Percentiles rank a stretch among this genome's conserved stretches.
Conservation (phyloP, 2,329 filamentous ascomycete species). For the Fusarium oxysporum region DNA sequence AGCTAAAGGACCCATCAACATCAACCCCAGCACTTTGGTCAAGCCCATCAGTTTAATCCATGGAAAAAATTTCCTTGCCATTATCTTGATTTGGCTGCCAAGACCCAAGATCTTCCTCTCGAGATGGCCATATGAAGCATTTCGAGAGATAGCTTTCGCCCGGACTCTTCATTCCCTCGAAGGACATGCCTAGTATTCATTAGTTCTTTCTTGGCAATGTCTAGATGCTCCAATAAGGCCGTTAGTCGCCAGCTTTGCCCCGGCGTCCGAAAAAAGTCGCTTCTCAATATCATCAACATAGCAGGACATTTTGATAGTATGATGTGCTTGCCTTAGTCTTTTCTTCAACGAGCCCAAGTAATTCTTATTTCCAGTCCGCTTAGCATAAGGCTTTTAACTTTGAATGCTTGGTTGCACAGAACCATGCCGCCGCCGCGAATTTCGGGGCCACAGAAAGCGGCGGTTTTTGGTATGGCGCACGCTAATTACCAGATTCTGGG, state of each 20-base stretch:
- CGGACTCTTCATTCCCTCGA: not conserved
- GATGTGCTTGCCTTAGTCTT: not conserved
- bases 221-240: not conserved
- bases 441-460: not conserved
- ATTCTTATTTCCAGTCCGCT: not conserved
- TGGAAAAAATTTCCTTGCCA: not conserved
- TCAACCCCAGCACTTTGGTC: too few species aligned
- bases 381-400: not conserved
- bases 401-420: not conserved
- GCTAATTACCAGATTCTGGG: constrained; percentile 16
- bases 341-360: not conserved
- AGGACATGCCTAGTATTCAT: not conserved
- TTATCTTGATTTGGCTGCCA: too few species aligned
- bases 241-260: not conserved
- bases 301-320: not conserved
- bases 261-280: not conserved
- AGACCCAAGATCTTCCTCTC: not conserved
- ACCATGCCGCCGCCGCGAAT: constrained; percentile 15
- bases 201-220: not conserved
- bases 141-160: not conserved
- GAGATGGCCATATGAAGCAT: not conserved
- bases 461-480: not conserved
- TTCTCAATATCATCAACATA: not conserved
- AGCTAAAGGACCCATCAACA: not conserved
- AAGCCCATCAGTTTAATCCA: not conserved